Evolutionary conservation across 306 rosid genomes (phyloP), one percentile per base, ranked within the genome.

Genomic region (Acacia crassicarpa): DNA sequence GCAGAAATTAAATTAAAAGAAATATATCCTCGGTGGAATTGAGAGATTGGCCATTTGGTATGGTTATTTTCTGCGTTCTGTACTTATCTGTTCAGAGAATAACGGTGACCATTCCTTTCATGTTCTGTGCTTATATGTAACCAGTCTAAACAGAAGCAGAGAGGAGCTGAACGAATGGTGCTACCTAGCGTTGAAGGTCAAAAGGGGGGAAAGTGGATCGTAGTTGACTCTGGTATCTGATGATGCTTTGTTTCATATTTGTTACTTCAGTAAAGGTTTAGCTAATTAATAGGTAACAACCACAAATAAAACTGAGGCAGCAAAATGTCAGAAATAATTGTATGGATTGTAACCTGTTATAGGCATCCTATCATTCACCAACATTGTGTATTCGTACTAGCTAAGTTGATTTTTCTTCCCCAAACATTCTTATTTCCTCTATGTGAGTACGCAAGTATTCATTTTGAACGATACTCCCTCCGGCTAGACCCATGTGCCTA

Each of bases 71-170:
- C 62, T 48, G 11, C 23, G 76, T 72, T 7, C 3, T 15, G 32
- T 25, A 10, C 23, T 46, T 72, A 15, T 25, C 19, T 7, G 22
- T 46, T 72, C 22, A 6, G 59, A 27, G 40, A 16, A 49, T 27
- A 15, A 30, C 38, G 45, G 5, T 49, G 16, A 48, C 5, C 2
- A 22, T 58, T 56, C 32, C 65, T 58, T 58, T 58, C 30, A 58
- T 58, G 32, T 58, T 25, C 17, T 23, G 33, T 61, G 66, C 33
- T 10, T 22, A 8, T 72, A 20, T n/a, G 20, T 66, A 51, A 81
- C 33, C 83, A 93, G 99, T 90, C 94, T 76, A 93, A 95, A 91
- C 96, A 93, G 86, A 95, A 95, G 82, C 99, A 92, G 86, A 91
- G 74, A 83, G 99, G 98, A 53, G 92, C 84, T 58, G 62, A 75